These are phyloP conservation scores for Talaromyces borbonicus DNA, from an alignment of 495 filamentous ascomycete genomes.

Conservation along the genomic window DNA sequence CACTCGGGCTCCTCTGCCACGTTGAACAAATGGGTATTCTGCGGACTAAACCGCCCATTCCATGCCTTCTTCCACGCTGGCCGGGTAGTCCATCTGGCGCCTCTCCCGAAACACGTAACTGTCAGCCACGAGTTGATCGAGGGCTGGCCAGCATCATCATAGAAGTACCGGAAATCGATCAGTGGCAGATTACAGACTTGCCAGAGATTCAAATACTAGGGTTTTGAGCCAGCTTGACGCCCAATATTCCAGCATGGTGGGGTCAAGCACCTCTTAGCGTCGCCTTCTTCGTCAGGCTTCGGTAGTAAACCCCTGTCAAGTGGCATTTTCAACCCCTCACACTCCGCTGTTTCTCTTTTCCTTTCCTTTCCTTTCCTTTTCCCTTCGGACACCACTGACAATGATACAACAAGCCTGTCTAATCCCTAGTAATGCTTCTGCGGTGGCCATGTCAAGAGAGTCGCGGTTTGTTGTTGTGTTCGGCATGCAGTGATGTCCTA, in stretches of 20 bases:
- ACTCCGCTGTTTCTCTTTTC: constrained; percentile 1
- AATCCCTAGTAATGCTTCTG: neutral
- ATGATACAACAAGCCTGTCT: too few relatives aligned
- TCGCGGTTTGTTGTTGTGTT: neutral
- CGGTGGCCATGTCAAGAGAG: constrained; percentile 1
- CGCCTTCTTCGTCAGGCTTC: constrained; percentile 7
- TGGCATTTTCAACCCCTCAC: too few relatives aligned
- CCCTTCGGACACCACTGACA: neutral
- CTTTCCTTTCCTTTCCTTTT: neutral
- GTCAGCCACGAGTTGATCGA: constrained; percentile 3
- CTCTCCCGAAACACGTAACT: too few relatives aligned
- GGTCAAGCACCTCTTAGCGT: too few relatives aligned
- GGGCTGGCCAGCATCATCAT: neutral
- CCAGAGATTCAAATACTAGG: neutral
- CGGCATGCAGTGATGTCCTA: neutral
- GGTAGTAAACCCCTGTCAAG: too few relatives aligned
- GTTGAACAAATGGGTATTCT: neutral
- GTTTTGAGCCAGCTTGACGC: neutral
- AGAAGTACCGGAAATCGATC: neutral
- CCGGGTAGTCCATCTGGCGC: neutral
- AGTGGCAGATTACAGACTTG: neutral
- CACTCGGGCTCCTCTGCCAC: constrained; percentile 5
- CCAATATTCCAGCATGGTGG: constrained; percentile 1
- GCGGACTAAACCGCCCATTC: neutral
- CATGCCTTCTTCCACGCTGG: neutral